Conservation (phyloP, 768 basidiomycete genomes). For the Gloeostereum incarnatum region DNA sequence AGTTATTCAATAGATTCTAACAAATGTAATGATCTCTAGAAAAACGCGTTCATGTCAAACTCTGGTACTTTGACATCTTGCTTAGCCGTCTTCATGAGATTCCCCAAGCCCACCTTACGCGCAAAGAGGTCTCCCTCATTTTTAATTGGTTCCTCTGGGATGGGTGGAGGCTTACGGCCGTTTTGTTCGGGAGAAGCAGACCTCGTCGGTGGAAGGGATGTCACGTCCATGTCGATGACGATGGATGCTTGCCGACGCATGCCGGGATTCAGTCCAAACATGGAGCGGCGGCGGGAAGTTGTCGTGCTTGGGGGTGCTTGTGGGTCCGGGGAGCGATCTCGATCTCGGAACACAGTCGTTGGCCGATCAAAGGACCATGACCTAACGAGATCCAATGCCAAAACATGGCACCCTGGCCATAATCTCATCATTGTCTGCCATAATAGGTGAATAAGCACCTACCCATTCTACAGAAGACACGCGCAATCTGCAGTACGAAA, state of each 20-base stretch:
- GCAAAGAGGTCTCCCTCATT: slow-evolving; percentile 53
- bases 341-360: slow-evolving; percentile 24
- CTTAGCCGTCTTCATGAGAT: slow-evolving; percentile 85
- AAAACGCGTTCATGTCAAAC: slow-evolving; percentile 80
- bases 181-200: slow-evolving; percentile 38
- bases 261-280: slow-evolving; percentile 41
- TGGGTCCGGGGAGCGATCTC: slow-evolving; percentile 2
- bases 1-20: not conserved
- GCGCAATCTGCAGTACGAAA: slow-evolving; percentile 90
- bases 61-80: slow-evolving; percentile 80
- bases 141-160: slow-evolving; percentile 27
- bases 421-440: not conserved
- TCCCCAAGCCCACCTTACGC: slow-evolving; percentile 69
- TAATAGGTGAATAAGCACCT: slow-evolving; percentile 14
- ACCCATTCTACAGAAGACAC: slow-evolving; percentile 96
- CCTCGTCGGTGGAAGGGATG: slow-evolving; percentile 49
- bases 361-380: slow-evolving; percentile 91
- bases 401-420: slow-evolving; percentile 72
- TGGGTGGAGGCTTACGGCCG: slow-evolving; percentile 9
- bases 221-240: slow-evolving; percentile 83
- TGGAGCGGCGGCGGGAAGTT: slow-evolving; percentile 30
- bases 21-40: slow-evolving; percentile 18
- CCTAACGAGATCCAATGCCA: slow-evolving; percentile 85
- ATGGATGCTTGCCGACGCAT: slow-evolving; percentile 63
- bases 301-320: slow-evolving; percentile 33